These are phyloP conservation scores for Diphasiastrum complanatum DNA, from an alignment of 83 land plant species.

Conservation along the genomic window DNA sequence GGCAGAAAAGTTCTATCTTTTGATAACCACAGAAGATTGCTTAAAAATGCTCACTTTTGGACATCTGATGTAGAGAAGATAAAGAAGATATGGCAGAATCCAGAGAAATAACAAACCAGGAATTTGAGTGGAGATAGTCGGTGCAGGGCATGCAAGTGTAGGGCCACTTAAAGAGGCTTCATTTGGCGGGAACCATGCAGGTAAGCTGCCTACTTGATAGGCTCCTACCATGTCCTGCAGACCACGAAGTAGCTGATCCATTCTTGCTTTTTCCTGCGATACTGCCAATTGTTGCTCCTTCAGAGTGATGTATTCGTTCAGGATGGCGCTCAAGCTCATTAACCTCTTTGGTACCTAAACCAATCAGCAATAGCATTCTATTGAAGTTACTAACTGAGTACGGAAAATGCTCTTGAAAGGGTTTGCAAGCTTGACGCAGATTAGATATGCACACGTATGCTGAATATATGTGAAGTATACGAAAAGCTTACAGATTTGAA, in stretches of 20 bases:
- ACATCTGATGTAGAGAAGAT: too few relatives aligned
- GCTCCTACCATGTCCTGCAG: conserved; percentile 46
- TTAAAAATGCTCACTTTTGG: too few relatives aligned
- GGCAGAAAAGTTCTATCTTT: too few relatives aligned
- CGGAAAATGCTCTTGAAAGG: background rate
- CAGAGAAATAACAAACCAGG: too few relatives aligned
- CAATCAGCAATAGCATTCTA: background rate
- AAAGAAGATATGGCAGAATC: too few relatives aligned
- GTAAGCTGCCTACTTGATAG: too few relatives aligned
- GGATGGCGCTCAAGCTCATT: conserved; percentile 48
- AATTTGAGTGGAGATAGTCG: too few relatives aligned
- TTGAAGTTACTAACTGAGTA: background rate
- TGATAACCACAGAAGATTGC: too few relatives aligned
- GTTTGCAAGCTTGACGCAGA: background rate
- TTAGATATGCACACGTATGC: background rate
- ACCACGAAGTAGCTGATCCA: conserved; percentile 40
- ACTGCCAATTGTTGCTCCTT: conserved; percentile 52
- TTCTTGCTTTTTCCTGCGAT: conserved; percentile 38
- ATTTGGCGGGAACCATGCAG: too few relatives aligned
- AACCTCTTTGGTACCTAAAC: conserved; percentile 56
- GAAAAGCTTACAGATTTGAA: conserved; percentile 39
- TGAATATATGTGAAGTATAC: background rate
- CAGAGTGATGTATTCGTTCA: conserved; percentile 61
- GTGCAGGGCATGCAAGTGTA: too few relatives aligned
- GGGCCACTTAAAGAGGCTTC: too few relatives aligned